Base-by-base conservation (phyloP, 1,139 yeast genomes). In the Lodderomyces parapsilosis region DNA sequence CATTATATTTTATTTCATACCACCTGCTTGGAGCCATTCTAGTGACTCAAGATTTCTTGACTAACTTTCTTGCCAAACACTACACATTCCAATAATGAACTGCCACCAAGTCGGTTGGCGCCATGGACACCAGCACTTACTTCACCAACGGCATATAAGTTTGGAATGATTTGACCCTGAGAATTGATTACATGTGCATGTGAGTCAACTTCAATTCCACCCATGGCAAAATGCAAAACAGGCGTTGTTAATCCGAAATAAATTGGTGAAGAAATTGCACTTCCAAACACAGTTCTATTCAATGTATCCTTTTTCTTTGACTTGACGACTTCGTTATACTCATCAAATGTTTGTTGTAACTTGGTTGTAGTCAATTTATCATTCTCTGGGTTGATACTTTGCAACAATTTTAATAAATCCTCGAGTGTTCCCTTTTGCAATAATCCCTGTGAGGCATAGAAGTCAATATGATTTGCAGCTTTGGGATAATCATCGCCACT, bases 111-210 rank as follows among this genome's bases (percentile, higher is more conserved):
- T 38, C 74, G 52, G 45, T 67, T 66, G 25, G 54, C 64, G 1
- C 74, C 74, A 50, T 68, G 74, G 6, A 68, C 57, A 1, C 74
- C 74, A 13, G 68, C 72, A 43, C 68, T 62, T 14, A 64, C 68
- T 48, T 68, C 74, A 7, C 74, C 74, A 8, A 64, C 60, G 0
- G 74, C 73, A 47, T 54, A 68, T 23, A 67, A 52, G 39, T 62
- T 62, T 3, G 53, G 49, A 3, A 66, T 49, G 1, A 48, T 38
- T 1, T 46, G 18, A 13, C 58, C 59, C 11, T 49, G 41, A 15
- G 51, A 45, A 6, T 52, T 49, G 2, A 63, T 38, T 1, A 64
- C 71, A 36, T 62, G 62, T 2, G 62, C 64, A 17, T 52, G 13
- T 13, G 51, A 41, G 43, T 65, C 60, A 8, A 67, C 63, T 33